These are phyloP conservation scores for Stachybotrys elegans DNA, from an alignment of 2,329 filamentous ascomycete genomes.

Conservation along the genomic window DNA sequence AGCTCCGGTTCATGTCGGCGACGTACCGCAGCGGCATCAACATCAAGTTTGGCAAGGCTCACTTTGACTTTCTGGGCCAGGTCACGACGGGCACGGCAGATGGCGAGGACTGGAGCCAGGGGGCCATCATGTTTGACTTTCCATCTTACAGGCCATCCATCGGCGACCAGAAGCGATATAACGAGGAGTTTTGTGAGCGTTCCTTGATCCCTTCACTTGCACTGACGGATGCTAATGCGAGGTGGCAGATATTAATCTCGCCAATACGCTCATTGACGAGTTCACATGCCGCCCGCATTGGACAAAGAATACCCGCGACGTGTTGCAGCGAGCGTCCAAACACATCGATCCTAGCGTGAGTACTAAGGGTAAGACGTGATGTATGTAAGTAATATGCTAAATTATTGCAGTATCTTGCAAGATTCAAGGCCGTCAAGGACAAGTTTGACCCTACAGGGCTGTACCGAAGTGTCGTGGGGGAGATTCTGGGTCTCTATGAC, in stretches of 20 bases:
- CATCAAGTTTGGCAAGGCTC: constrained; percentile 45
- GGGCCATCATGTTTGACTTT: constrained; percentile 51
- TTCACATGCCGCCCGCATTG: constrained; percentile 48
- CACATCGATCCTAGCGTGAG: constrained; percentile 43
- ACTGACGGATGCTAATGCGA: background rate
- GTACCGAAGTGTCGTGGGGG: constrained; percentile 42
- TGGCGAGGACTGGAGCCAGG: constrained; percentile 40
- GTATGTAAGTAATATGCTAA: background rate
- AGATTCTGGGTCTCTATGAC: constrained; percentile 40
- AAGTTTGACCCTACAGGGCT: constrained; percentile 43
- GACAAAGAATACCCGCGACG: constrained; percentile 48
- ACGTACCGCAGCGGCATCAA: constrained; percentile 49
- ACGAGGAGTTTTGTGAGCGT: constrained; percentile 43
- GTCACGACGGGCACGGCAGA: constrained; percentile 42
- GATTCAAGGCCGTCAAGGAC: constrained; percentile 43
- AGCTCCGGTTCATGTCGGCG: constrained; percentile 40
- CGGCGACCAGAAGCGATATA: constrained; percentile 42
- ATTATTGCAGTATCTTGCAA: constrained; percentile 31
- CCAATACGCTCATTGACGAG: constrained; percentile 40
- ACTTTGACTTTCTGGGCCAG: constrained; percentile 45
- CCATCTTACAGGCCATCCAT: constrained; percentile 39
- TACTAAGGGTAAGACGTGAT: too few relatives aligned
- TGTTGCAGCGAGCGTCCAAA: constrained; percentile 38
- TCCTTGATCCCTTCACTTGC: background rate
- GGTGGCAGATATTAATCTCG: constrained; percentile 34